Evolutionary conservation across 1,284 basidiomycete genomes (phyloP), one percentile per base, ranked within the genome.

Genomic region (Rugosomyces carneus): DNA sequence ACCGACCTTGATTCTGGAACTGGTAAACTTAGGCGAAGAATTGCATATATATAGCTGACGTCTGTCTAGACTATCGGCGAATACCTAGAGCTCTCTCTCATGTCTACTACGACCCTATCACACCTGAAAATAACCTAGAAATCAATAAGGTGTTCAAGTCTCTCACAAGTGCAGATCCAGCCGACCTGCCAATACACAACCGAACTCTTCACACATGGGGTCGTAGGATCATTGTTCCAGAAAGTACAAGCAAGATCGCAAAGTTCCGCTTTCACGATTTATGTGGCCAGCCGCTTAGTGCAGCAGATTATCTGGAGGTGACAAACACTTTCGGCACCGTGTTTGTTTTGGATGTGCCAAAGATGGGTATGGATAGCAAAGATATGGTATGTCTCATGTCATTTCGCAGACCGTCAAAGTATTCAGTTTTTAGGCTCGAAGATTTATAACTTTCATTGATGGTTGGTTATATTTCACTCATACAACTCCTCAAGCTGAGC

Each of bases 401-500:
- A 31, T 39, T 39, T 37, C 18, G 45, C 16, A 48, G 21, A 32
- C 40, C 46, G 20, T n/a, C n/a, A n/a, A n/a, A n/a, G 13, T 9
- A 23, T 7, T 45, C 20, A 34, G 16, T 24, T 20, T 21, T 32
- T 49, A 89, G 85, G 93, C 93, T 5, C 74, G 95, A 49, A 74
- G 96, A 49, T 98, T 99, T 63, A 99, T 99, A 64, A 96, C 94
- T 0, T 98, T 98, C 59, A 87, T 99, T 59, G 95, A 99, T 70
- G 90, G 89, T 76, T 55, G 57, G 75, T 71, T 40, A 13, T 40
- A n/a, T 45, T 42, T 26, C 15, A 18, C 7, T 36, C 42, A 8
- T 24, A 2, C 26, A 2, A 27, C 35, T 15, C 32, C 23, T 48
- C 37, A 21, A 46, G 6, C 15, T 20, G 40, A 36, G 37, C 11